Conservation (phyloP, 129 eudicot genomes). For the Flaveria brownii region DNA sequence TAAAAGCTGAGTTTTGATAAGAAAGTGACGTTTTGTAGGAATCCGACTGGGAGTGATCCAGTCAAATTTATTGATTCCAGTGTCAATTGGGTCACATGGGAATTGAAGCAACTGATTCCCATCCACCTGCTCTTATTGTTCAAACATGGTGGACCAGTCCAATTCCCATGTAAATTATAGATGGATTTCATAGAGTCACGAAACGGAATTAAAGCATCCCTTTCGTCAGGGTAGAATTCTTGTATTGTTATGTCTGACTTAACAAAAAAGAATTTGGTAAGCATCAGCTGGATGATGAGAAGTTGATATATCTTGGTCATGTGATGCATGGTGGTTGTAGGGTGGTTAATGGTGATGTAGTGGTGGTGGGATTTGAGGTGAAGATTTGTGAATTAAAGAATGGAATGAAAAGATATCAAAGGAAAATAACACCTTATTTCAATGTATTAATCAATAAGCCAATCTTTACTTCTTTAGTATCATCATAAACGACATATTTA, state of each 20-base stretch:
- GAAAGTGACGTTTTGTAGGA: slow-evolving; percentile 51
- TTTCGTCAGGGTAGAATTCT: slow-evolving; percentile 48
- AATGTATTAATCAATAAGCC: slow-evolving; percentile 21
- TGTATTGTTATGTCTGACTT: not conserved
- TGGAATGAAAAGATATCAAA: slow-evolving; percentile 30
- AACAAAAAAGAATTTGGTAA: slow-evolving; percentile 17
- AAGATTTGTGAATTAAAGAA: slow-evolving; percentile 17
- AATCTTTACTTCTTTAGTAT: slow-evolving; percentile 26
- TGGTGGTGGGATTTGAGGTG: not conserved
- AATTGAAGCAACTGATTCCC: slow-evolving; percentile 53
- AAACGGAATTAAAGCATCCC: slow-evolving; percentile 52
- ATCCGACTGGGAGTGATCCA: slow-evolving; percentile 49
- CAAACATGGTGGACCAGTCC: slow-evolving; percentile 80
- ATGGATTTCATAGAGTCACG: slow-evolving; percentile 54
- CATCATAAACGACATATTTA: slow-evolving; percentile 28
- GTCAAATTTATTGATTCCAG: slow-evolving; percentile 51
- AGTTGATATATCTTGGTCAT: not conserved
- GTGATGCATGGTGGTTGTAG: slow-evolving; percentile 1
- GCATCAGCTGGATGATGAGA: slow-evolving; percentile 8
- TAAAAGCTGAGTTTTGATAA: slow-evolving; percentile 51
- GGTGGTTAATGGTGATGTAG: slow-evolving; percentile 7
- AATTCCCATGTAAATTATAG: slow-evolving; percentile 52
- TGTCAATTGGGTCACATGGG: slow-evolving; percentile 53
- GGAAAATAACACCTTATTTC: slow-evolving; percentile 36
- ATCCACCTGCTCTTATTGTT: slow-evolving; percentile 58